These are phyloP conservation scores for Marchantia polymorpha DNA, from an alignment of 225 moss, liverwort and hornwort species.

Conservation along the genomic window DNA sequence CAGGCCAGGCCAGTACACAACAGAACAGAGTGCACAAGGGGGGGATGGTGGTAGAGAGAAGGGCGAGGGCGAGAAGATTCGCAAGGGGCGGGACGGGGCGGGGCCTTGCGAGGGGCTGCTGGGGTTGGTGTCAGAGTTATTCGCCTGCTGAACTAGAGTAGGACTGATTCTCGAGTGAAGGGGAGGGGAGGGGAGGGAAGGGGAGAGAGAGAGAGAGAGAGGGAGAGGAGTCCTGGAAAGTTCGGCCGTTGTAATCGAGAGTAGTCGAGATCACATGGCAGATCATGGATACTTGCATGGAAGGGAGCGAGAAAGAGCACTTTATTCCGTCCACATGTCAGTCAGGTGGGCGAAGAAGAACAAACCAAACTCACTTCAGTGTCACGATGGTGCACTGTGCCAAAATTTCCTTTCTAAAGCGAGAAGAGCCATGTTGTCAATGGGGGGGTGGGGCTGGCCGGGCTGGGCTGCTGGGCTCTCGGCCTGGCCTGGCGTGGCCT, in stretches of 20 bases:
- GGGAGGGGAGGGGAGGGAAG: neutral
- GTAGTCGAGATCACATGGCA: neutral
- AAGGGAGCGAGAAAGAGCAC: constrained; percentile 1
- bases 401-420: neutral
- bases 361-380: neutral
- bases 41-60: neutral
- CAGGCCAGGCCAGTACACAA: neutral
- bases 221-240: neutral
- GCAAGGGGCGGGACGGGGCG: no score
- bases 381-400: constrained; percentile 13
- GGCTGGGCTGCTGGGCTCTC: no score
- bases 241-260: neutral
- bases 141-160: no score
- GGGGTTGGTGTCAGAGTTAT: no score
- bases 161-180: neutral
- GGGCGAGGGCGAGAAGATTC: neutral
- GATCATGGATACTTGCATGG: constrained; percentile 11
- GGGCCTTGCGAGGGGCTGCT: no score
- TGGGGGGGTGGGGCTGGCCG: neutral
- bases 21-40: neutral
- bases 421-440: constrained; percentile 8
- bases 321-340: constrained; percentile 18
- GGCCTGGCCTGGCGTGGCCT: no score
- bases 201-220: neutral
- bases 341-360: constrained; percentile 15